Evolutionary conservation across 2,329 filamentous ascomycete genomes (phyloP), one percentile per base, ranked within the genome.

Genomic region (Curvularia eragrostidis): DNA sequence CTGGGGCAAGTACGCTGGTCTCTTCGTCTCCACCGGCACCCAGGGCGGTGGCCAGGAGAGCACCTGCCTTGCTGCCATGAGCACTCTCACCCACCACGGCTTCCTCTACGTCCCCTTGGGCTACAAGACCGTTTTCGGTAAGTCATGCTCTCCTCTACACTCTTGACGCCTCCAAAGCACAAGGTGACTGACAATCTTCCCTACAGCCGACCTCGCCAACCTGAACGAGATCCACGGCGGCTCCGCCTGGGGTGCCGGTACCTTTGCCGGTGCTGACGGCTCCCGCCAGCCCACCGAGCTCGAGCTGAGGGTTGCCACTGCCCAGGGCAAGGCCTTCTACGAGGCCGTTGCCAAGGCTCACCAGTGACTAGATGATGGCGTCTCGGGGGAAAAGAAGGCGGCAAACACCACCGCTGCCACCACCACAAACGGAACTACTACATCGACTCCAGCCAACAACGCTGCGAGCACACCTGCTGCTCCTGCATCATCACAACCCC

Each of bases 71-170:
- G 84, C 89, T 32, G 82, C 89, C 75, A 87, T 98, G 86, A 92
- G 89, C 73, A 98, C 94, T 18, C 83, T 98, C 53, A 79, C 89
- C 60, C 95, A 98, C 82, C 95, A 98, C 83, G 95, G 95, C 73
- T 90, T 98, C 81, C 89, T 95, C 83, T 98, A 90, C 78, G 93
- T 98, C n/a, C 95, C 95, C 48, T 84, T 98, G 53, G 95, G 95
- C 54, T 98, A 96, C 84, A 89, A 91, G 80, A 91, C 89, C 71
- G 81, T 87, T 48, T 97, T 97, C 75, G 75, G 67, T 69, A 64
- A 23, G 69, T 34, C n/a, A n/a, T n/a, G n/a, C n/a, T n/a, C n/a
- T n/a, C n/a, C n/a, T n/a, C n/a, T n/a, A n/a, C n/a, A n/a, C n/a
- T n/a, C n/a, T n/a, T n/a, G n/a, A n/a, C n/a, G n/a, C n/a, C 15